A percentile compares a stretch with the other conserved stretches of the same genome.
Evolutionary conservation across 441 rosid species (phyloP).

Genomic region (California macrophylla): DNA sequence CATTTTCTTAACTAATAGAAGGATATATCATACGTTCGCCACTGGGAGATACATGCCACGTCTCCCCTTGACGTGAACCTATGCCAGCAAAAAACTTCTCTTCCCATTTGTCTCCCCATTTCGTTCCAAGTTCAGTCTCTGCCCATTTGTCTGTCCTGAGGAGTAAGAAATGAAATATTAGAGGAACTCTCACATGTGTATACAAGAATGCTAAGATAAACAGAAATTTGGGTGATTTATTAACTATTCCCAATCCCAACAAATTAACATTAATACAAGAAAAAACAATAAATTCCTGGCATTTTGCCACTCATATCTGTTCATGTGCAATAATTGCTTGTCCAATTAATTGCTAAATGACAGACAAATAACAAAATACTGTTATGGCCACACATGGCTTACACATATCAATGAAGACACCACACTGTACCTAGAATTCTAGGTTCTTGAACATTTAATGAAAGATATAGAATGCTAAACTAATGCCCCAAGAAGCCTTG

Average conservation of each 20-base stretch:
- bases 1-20: slow-evolving; percentile 4
- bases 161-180: slow-evolving; percentile 19
- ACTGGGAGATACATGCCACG: slow-evolving; percentile 87
- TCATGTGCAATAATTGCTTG: neutral
- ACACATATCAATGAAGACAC: neutral
- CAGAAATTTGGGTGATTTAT: neutral
- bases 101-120: slow-evolving; percentile 99
- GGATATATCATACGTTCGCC: slow-evolving; percentile 50
- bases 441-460: slow-evolving; percentile 6
- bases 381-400: neutral
- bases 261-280: neutral
- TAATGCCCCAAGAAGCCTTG: neutral
- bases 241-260: slow-evolving; percentile 6
- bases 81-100: slow-evolving; percentile 90
- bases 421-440: neutral
- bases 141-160: slow-evolving; percentile 99
- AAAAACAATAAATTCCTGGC: neutral
- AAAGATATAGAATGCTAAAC: neutral
- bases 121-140: slow-evolving; percentile 90
- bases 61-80: slow-evolving; percentile 97
- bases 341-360: neutral
- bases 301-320: neutral
- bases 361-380: neutral
- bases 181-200: neutral
- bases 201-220: neutral